Base-by-base conservation (phyloP, 2,329 filamentous ascomycete species). In the Thelonectria discophora region DNA sequence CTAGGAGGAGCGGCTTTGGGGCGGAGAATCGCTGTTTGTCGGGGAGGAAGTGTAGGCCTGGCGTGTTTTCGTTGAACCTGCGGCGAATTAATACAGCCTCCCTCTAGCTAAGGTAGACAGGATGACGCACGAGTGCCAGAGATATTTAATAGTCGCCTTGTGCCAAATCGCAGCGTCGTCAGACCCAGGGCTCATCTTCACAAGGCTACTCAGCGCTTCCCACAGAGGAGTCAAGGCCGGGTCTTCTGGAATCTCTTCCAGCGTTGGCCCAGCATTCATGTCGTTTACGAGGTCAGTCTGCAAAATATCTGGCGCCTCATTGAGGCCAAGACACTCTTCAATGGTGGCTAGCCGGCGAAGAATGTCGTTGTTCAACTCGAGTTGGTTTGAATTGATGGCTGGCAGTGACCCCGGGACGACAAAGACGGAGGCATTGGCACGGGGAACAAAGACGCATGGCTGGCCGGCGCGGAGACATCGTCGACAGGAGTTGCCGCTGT, bases 31-130 rank as follows among this genome's bases (percentile, higher is more conserved):
- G 78, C 64, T 79, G 76, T 32, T 77, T 80, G 18, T 73, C 75
- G 0, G 80, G 79, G 11, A 81, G 72, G 51, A 81, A 82, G 61
- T 81, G 80, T 3, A 82, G 65, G 1, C 78, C 78, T 0, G 78
- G 79, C 75, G 81, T 80, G 34, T 75, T 78, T 32, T 79, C 77
- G 58, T 82, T 76, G 51, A 81, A 81, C 5, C 77, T 80, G 7
- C 13, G 3, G 18, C 21, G 17, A n/a, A 39, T 53, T 32, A 42
- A 24, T 17, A 24, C 21, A 42, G 12, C 43, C 5, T 15, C 21
- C 20, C 5, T 21, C n/a, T 5, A 6, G 6, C n/a, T n/a, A n/a
- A n/a, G n/a, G n/a, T n/a, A n/a, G n/a, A n/a, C n/a, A n/a, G 18
- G 20, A 48, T 42, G 13, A 58, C 55, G 4, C 24, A 58, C 55